Percentiles rank a stretch among this genome's conserved stretches.
These are phyloP conservation scores for Aspergillus ochraceus DNA, from an alignment of 2,329 filamentous ascomycete species.

Conservation along the genomic window DNA sequence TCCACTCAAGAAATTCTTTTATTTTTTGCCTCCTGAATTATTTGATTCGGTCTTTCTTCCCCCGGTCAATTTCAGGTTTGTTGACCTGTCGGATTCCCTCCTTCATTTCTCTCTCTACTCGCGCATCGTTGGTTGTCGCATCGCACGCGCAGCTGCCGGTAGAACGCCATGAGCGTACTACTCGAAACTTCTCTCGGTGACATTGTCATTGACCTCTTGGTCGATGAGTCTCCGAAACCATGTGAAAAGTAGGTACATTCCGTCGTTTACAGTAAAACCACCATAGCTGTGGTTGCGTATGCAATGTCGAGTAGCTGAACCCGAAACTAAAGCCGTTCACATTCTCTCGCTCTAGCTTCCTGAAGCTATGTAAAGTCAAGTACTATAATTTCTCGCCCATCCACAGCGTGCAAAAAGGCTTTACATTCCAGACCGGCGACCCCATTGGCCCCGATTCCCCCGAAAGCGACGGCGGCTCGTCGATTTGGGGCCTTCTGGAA, in stretches of 20 bases:
- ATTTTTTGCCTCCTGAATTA: background rate
- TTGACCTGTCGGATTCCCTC: background rate
- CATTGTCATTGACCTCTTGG: slow-evolving; percentile 88
- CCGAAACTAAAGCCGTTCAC: slow-evolving; percentile 53
- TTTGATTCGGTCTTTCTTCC: background rate
- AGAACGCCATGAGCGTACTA: slow-evolving; percentile 75
- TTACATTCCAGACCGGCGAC: slow-evolving; percentile 95
- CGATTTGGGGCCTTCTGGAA: slow-evolving; percentile 83
- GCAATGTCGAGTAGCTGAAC: slow-evolving; percentile 53
- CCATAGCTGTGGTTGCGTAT: slow-evolving; percentile 10
- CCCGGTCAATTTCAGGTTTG: background rate
- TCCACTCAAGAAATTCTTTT: background rate
- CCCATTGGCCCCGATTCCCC: slow-evolving; percentile 81
- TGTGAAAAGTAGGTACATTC: slow-evolving; percentile 82
- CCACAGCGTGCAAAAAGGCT: slow-evolving; percentile 89
- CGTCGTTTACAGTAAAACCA: background rate
- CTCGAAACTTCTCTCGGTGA: slow-evolving; percentile 92
- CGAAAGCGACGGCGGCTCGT: slow-evolving; percentile 87
- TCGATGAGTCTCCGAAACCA: slow-evolving; percentile 83
- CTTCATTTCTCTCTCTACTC: slow-evolving; percentile 9
- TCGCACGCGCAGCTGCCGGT: slow-evolving; percentile 11
- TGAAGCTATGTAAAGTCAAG: slow-evolving; percentile 98
- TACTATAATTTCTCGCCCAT: slow-evolving; percentile 98
- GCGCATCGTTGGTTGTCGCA: slow-evolving; percentile 18
- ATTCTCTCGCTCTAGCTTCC: slow-evolving; percentile 64